phyloP scores from a whole-genome alignment of 129 eudicot genomes.

The Saposhnikovia divaricata region DNA sequence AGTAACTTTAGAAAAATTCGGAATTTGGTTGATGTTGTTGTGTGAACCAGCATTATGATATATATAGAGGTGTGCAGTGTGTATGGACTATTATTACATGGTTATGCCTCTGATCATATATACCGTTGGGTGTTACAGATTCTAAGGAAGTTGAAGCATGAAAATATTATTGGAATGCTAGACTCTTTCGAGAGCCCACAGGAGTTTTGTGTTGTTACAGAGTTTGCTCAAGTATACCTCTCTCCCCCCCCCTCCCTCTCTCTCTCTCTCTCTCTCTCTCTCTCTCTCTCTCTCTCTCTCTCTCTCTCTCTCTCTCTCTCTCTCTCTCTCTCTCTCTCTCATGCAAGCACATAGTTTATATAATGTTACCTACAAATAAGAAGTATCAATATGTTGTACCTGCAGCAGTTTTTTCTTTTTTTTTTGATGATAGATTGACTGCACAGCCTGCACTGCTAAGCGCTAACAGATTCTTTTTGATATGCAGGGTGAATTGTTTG shows the following conservation, averaged over 20 bases:
- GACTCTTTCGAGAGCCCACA: slow-evolving; percentile 96
- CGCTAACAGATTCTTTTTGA: slow-evolving; percentile 1
- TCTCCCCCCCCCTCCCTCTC: neutral
- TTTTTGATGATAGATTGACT: neutral
- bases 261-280: neutral
- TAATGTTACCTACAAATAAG: neutral
- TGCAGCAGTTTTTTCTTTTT: neutral
- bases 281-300: neutral
- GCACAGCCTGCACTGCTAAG: neutral
- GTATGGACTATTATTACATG: neutral
- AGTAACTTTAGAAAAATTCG: neutral
- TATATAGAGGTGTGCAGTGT: neutral
- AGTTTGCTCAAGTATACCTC: slow-evolving; percentile 71
- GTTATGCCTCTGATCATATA: neutral
- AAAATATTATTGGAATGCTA: slow-evolving; percentile 86
- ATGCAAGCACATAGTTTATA: neutral
- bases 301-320: neutral
- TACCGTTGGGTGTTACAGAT: slow-evolving; percentile 41
- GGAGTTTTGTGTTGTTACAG: slow-evolving; percentile 97
- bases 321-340: neutral
- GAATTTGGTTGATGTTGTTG: neutral
- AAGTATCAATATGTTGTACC: neutral
- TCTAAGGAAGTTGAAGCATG: slow-evolving; percentile 89
- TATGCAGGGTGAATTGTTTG: slow-evolving; percentile 88
- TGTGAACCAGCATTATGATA: neutral